A percentile compares a stretch with the other conserved stretches of the same genome.
Conservation (phyloP, 129 eudicot genomes). For the Daucus carota region DNA sequence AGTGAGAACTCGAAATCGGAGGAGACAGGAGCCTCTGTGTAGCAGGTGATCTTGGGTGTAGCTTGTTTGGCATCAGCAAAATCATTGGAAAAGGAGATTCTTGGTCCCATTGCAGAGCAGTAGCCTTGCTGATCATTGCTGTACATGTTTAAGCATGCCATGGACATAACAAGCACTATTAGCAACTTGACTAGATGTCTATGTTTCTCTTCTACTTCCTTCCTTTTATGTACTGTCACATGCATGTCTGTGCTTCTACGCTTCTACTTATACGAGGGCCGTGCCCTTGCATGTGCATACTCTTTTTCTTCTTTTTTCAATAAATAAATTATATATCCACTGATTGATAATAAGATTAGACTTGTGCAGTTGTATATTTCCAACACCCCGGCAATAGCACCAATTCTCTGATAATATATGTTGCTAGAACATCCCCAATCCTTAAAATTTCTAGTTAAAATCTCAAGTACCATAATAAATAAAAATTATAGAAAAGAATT, state of each 20-base stretch:
- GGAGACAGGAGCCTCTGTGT: slow-evolving; percentile 74
- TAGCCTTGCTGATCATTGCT: slow-evolving; percentile 50
- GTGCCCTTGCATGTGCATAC: neutral
- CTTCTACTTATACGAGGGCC: slow-evolving; percentile 17
- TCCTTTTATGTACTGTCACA: neutral
- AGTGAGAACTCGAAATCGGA: slow-evolving; percentile 81
- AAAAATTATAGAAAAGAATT: too few relatives aligned
- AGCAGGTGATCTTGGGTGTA: slow-evolving; percentile 30
- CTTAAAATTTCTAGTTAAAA: too few relatives aligned
- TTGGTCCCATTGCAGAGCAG: slow-evolving; percentile 49
- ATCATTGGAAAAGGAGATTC: slow-evolving; percentile 96
- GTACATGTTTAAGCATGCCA: slow-evolving; percentile 86
- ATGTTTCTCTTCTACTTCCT: neutral
- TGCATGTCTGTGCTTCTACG: neutral
- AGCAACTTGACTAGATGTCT: neutral
- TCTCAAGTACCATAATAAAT: too few relatives aligned
- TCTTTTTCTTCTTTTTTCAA: neutral
- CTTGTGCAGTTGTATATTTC: neutral
- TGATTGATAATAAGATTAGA: neutral
- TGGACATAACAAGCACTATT: slow-evolving; percentile 12
- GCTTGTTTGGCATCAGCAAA: slow-evolving; percentile 56
- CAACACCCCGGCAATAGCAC: too few relatives aligned
- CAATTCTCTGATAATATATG: too few relatives aligned
- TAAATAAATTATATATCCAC: neutral
- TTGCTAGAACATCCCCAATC: too few relatives aligned